Base-by-base conservation (phyloP, 2,329 filamentous ascomycete species). In the Nothomitra cinnamomea region DNA sequence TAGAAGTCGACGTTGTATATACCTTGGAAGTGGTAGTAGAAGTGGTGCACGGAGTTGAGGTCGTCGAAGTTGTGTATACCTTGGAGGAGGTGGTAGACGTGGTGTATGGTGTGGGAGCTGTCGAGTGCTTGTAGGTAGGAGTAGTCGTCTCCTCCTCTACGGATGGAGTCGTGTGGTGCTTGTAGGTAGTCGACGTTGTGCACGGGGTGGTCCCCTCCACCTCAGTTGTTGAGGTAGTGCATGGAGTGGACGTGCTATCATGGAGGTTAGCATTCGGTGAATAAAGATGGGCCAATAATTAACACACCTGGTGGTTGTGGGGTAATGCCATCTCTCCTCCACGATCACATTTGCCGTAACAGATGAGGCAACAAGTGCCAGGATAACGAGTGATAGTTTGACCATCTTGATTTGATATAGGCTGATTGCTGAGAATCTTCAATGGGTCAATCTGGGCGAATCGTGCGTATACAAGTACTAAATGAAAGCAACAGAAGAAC, bases 401-500 rank as follows among this genome's bases (percentile, higher is more conserved):
- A 64, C 60, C 47, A 57, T 62, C 54, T 55, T 53, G 58, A 45
- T 22, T 59, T 56, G 25, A 50, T 22, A 24, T 22, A 53, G 24
- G 12, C 13, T 35, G 13, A 6, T 35, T 15, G 17, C n/a, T 25
- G 53, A 8, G 19, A 53, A 17, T 3, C n/a, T 51, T 25, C 10
- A 53, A 10, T 15, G 19, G 25, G 41, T 17, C 36, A 28, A 38
- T 36, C 4, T 15, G 53, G 51, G 56, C 25, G 36, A 52, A 21
- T 24, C 47, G 49, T 12, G 53, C 21, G 40, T 45, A 42, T 38
- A 50, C 45, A 55, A 53, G 49, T 58, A 61, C 55, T 58, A 66
- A 63, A 59, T 57, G 59, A 62, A 54, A 56, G 60, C 57, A 59
- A 59, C 56, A 57, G 52, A 62, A 62, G 65, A 70, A 71, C 69